These are phyloP conservation scores for Aspergillus wentii DNA, from an alignment of 495 filamentous ascomycete species.

Conservation along the genomic window DNA sequence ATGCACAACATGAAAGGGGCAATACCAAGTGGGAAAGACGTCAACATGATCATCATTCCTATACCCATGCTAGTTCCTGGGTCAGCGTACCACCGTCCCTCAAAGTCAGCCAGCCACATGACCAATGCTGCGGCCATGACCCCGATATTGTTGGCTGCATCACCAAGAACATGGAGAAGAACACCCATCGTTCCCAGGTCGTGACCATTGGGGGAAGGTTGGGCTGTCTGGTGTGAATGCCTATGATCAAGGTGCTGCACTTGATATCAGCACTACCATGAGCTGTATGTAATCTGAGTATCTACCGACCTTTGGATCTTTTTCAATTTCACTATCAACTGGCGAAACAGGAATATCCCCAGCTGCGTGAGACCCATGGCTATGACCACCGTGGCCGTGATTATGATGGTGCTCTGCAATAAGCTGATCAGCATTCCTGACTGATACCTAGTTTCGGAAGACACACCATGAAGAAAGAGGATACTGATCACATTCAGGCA, in stretches of 20 bases:
- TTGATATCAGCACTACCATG: too few relatives aligned
- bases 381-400: constrained; percentile 9
- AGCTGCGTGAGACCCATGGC: too few relatives aligned
- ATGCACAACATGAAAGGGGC: neutral
- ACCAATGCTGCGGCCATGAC: constrained; percentile 42
- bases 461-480: constrained; percentile 11
- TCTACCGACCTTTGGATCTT: too few relatives aligned
- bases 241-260: constrained; percentile 45
- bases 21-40: constrained; percentile 36
- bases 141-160: constrained; percentile 46
- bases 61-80: constrained; percentile 44
- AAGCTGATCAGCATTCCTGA: neutral
- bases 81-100: constrained; percentile 43
- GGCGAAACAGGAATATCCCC: too few relatives aligned
- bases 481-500: constrained; percentile 77
- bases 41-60: constrained; percentile 35
- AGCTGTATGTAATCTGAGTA: too few relatives aligned
- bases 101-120: constrained; percentile 37
- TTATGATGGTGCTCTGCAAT: constrained; percentile 22
- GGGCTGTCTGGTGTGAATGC: constrained; percentile 37
- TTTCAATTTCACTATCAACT: too few relatives aligned
- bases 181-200: constrained; percentile 46
- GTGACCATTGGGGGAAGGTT: constrained; percentile 11
- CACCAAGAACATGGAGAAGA: constrained; percentile 44
- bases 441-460: neutral